Percentiles rank a stretch among this genome's conserved stretches.
These are phyloP conservation scores for Neolentinus lepideus DNA, from an alignment of 1,284 basidiomycete species.

Conservation along the genomic window DNA sequence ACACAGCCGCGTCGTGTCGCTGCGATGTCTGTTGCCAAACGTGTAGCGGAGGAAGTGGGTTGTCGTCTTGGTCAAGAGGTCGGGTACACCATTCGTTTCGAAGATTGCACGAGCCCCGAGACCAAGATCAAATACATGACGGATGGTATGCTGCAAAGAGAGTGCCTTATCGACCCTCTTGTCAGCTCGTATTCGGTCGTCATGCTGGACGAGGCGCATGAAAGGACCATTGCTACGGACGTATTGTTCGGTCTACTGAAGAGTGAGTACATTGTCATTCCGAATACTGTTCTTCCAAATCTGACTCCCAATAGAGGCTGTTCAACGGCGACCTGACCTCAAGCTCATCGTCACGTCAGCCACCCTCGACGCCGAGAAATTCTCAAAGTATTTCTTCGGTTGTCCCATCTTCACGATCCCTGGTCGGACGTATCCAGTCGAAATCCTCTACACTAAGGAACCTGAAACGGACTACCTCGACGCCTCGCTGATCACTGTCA, in stretches of 20 bases:
- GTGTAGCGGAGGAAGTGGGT: slow-evolving; percentile 96
- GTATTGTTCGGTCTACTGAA: slow-evolving; percentile 96
- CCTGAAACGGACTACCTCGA: slow-evolving; percentile 99
- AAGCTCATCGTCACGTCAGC: slow-evolving; percentile 98
- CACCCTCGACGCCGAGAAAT: slow-evolving; percentile 98
- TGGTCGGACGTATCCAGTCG: slow-evolving; percentile 97
- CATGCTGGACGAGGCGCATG: slow-evolving; percentile 99
- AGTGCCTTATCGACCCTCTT: slow-evolving; percentile 93
- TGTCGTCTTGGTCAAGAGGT: slow-evolving; percentile 96
- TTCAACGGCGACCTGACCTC: slow-evolving; percentile 89
- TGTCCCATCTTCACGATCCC: slow-evolving; percentile 99
- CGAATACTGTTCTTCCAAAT: not conserved
- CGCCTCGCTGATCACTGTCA: slow-evolving; percentile 95
- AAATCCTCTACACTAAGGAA: slow-evolving; percentile 96
- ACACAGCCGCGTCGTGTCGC: slow-evolving; percentile 62
- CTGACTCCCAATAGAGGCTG: slow-evolving; percentile 62
- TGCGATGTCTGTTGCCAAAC: slow-evolving; percentile 78
- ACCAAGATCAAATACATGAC: slow-evolving; percentile 99
- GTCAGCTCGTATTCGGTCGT: slow-evolving; percentile 90
- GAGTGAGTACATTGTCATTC: slow-evolving; percentile 47
- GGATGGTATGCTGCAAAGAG: slow-evolving; percentile 97
- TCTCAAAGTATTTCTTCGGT: slow-evolving; percentile 97
- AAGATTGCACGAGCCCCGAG: slow-evolving; percentile 96
- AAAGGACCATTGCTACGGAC: slow-evolving; percentile 96
- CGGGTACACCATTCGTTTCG: slow-evolving; percentile 98